Percentiles rank a stretch among this genome's conserved stretches.
These are phyloP conservation scores for Datura wrightii DNA, from an alignment of 257 asterid genomes.

Conservation along the genomic window DNA sequence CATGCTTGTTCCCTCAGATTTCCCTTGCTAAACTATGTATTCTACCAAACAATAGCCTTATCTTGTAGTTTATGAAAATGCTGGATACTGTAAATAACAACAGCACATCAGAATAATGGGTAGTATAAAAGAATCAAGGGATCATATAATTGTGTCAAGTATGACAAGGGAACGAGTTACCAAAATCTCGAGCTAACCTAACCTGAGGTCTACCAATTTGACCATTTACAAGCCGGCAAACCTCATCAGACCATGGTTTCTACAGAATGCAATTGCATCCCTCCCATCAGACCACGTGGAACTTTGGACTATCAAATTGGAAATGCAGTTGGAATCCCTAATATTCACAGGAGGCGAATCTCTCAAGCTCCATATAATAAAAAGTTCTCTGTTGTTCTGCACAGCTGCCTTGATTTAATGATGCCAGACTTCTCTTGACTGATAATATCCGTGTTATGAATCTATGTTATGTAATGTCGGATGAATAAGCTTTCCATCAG, in stretches of 20 bases:
- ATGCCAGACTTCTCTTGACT: slow-evolving; percentile 2
- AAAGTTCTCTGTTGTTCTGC: slow-evolving; percentile 2
- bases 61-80: slow-evolving; percentile 1
- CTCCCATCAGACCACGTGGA: neutral
- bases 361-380: neutral
- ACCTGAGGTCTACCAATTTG: slow-evolving; percentile 26
- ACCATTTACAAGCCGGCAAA: slow-evolving; percentile 22
- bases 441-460: slow-evolving; percentile 16
- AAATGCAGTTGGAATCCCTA: neutral
- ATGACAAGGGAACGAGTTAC: neutral
- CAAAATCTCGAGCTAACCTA: slow-evolving; percentile 17
- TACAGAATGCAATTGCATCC: slow-evolving; percentile 22
- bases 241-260: slow-evolving; percentile 3
- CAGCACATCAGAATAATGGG: slow-evolving; percentile 3
- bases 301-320: neutral
- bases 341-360: neutral
- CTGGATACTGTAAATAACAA: slow-evolving; percentile 1
- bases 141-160: neutral
- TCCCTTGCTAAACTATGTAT: neutral
- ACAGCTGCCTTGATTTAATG: neutral
- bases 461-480: neutral
- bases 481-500: slow-evolving; percentile 6
- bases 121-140: slow-evolving; percentile 22
- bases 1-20: neutral
- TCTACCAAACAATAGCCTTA: neutral